phyloP scores from a whole-genome alignment of 75 land plant genomes.

The Pseudotsuga menziesii region DNA sequence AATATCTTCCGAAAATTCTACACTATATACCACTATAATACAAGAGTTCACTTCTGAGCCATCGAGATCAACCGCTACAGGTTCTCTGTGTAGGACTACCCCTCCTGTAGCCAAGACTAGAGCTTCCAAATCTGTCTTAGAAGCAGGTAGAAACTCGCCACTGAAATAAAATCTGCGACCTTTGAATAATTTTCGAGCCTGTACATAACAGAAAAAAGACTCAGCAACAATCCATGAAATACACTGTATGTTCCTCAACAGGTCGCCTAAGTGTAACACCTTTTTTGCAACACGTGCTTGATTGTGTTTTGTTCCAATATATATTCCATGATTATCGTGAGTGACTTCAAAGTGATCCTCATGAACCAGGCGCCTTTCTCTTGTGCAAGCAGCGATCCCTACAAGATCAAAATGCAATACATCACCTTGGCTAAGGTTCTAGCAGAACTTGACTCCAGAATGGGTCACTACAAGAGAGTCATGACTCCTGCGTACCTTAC shows the following conservation, averaged over 20 bases:
- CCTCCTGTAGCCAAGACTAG: slow-evolving; percentile 70
- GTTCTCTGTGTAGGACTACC: slow-evolving; percentile 58
- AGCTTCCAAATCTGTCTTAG: slow-evolving; percentile 60
- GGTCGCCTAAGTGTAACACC: slow-evolving; percentile 25
- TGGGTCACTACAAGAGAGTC: background rate
- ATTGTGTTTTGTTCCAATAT: slow-evolving; percentile 56
- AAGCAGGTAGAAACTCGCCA: slow-evolving; percentile 49
- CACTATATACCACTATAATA: too few species aligned
- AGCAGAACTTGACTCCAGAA: background rate
- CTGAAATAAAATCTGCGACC: slow-evolving; percentile 50
- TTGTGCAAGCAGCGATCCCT: slow-evolving; percentile 71
- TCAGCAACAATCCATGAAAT: background rate
- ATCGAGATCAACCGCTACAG: slow-evolving; percentile 26
- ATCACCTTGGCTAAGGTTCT: background rate
- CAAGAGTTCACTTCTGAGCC: too few species aligned
- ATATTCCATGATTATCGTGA: slow-evolving; percentile 58
- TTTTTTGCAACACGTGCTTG: slow-evolving; percentile 38
- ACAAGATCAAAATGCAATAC: background rate
- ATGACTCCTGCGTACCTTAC: background rate
- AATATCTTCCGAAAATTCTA: too few species aligned
- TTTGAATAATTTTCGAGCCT: slow-evolving; percentile 73
- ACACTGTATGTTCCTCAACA: background rate
- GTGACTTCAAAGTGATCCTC: slow-evolving; percentile 55
- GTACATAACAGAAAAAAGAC: slow-evolving; percentile 11
- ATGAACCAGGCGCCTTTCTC: slow-evolving; percentile 34